Base-by-base conservation (phyloP, 1,139 yeast species). In the Suhomyces anneliseae region DNA sequence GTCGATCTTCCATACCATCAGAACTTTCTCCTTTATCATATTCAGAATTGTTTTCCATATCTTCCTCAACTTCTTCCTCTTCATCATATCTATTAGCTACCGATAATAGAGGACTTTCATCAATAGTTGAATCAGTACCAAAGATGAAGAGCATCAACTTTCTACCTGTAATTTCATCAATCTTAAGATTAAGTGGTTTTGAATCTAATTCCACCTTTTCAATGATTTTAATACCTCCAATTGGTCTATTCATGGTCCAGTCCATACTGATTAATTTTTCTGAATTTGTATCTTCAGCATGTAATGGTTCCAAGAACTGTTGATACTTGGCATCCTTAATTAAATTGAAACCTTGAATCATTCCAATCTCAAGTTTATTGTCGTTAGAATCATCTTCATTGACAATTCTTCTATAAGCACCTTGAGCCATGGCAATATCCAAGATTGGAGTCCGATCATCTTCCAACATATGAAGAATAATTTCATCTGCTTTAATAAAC, bases 221-320 rank as follows among this genome's bases (percentile, higher is more conserved):
- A 51, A 85, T 70, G 34, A 85, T 73, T 53, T 78, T 74, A 50
- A 85, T 84, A 1, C 92, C 92, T 39, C 90, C 92, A 38, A 85
- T 79, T 12, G 85, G 79, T 45, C 79, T 70, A 50, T 79, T 81
- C 82, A 84, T 78, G 6, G 79, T 76, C 93, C 93, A 86, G 34
- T 65, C 69, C 7, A 82, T 68, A 7, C 68, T 65, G 10, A 84
- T 63, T 58, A 83, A 53, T 46, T 61, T 64, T 26, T 53, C 53
- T 24, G 54, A 47, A 34, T 55, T 48, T 26, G 51, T 47, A 4
- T 53, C 54, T 24, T 51, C 54, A n/a, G 45, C 54, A 31, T 54
- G 48, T 40, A 62, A 54, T 1, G 79, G 79, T 43, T 64, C 74
- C 41, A 75, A 55, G 43, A 75, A 68, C 14, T 66, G 68, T 7